phyloP scores from a whole-genome alignment of 768 basidiomycete genomes.

The Phanerodontia chrysosporium region DNA sequence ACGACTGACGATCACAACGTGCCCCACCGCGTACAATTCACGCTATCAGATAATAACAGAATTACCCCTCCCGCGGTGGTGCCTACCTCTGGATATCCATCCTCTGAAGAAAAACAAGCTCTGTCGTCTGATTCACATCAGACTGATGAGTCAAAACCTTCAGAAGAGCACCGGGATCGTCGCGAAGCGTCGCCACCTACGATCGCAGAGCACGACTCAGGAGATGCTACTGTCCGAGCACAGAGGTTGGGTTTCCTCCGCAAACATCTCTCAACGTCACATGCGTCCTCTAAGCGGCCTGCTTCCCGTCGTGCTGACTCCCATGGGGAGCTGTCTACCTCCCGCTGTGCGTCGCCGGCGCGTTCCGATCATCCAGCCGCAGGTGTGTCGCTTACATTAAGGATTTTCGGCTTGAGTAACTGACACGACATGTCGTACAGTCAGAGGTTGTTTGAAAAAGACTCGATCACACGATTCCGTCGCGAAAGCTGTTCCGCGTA shows the following conservation, averaged over 20 bases:
- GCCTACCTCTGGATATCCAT: background rate
- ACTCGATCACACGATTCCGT: background rate
- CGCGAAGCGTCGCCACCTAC: background rate
- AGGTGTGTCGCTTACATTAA: background rate
- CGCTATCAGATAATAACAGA: background rate
- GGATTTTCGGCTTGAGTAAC: too few species aligned
- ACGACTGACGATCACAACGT: background rate
- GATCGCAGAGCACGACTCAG: background rate
- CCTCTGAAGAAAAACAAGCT: background rate
- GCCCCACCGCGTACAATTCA: background rate
- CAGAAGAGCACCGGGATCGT: background rate
- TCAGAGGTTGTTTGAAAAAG: background rate
- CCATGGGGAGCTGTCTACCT: background rate
- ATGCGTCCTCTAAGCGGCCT: background rate
- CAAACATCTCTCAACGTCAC: background rate
- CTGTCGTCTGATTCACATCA: background rate
- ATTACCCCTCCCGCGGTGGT: background rate
- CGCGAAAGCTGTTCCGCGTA: constrained; percentile 26
- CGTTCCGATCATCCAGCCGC: background rate
- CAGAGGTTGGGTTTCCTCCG: background rate
- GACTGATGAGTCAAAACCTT: background rate
- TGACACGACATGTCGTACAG: too few species aligned
- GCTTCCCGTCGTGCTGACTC: background rate
- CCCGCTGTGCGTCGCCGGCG: background rate
- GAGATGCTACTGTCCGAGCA: background rate